Evolutionary conservation across 306 rosid genomes (phyloP).

Genomic region (Trifolium repens): DNA sequence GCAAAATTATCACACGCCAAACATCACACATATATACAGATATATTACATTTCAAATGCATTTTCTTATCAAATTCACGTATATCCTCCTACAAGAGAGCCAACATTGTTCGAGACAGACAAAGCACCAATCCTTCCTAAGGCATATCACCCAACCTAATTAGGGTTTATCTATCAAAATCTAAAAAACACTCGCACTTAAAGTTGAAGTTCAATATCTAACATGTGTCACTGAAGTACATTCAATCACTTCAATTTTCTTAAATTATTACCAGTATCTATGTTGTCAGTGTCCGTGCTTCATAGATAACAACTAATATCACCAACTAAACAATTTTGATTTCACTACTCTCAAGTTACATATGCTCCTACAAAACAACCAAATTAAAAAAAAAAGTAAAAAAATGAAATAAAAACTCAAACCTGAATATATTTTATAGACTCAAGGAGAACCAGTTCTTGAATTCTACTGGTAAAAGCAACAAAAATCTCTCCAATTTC

Average conservation of each 20-base stretch:
- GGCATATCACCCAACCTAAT: background rate
- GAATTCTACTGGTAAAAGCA: constrained; percentile 50
- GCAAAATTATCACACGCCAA: background rate
- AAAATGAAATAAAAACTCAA: background rate
- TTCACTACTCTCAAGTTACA: background rate
- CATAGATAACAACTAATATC: background rate
- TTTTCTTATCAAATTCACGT: background rate
- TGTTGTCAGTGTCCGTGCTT: background rate
- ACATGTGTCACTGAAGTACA: background rate
- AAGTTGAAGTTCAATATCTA: background rate
- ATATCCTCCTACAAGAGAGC: background rate
- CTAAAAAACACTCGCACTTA: background rate
- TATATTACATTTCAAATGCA: background rate
- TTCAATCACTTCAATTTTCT: background rate
- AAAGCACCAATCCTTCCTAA: background rate
- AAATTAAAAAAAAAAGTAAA: background rate
- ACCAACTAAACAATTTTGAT: background rate
- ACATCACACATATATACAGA: background rate
- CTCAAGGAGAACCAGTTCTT: constrained; percentile 42
- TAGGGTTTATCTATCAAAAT: background rate
- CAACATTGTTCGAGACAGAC: background rate
- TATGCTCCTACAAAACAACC: background rate
- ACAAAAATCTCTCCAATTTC: constrained; percentile 54
- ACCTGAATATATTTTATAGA: constrained; percentile 76
- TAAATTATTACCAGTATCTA: background rate